Percentiles rank a stretch among this genome's conserved stretches.
These are phyloP conservation scores for Astrothelium subdiscretum DNA, from an alignment of 495 filamentous ascomycete species.

Conservation along the genomic window DNA sequence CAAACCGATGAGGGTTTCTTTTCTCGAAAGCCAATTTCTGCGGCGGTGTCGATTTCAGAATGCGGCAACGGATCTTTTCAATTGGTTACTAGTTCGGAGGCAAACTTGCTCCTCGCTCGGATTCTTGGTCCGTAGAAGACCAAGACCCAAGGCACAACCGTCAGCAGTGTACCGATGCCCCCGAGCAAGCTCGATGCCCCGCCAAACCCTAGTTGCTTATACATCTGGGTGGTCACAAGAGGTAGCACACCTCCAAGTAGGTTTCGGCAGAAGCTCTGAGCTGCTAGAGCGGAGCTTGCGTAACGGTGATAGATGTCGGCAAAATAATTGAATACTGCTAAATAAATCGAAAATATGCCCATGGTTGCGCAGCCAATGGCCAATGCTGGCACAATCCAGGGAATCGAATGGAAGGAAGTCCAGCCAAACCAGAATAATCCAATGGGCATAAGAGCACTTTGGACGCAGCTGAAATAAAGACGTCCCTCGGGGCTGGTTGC, in stretches of 20 bases:
- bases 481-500: slow-evolving; percentile 56
- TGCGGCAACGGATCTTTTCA: too few species aligned
- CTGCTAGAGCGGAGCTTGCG: slow-evolving; percentile 76
- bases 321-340: slow-evolving; percentile 88
- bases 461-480: slow-evolving; percentile 72
- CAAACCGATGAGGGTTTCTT: too few species aligned
- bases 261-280: slow-evolving; percentile 77
- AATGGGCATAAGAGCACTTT: slow-evolving; percentile 55
- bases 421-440: slow-evolving; percentile 78
- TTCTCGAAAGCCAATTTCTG: too few species aligned
- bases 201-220: slow-evolving; percentile 55
- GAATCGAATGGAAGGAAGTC: slow-evolving; percentile 53
- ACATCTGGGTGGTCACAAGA: slow-evolving; percentile 60
- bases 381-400: slow-evolving; percentile 68
- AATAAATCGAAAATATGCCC: slow-evolving; percentile 80
- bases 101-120: slow-evolving; percentile 66
- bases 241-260: slow-evolving; percentile 76
- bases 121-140: slow-evolving; percentile 72
- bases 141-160: slow-evolving; percentile 75
- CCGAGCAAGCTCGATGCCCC: slow-evolving; percentile 69
- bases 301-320: slow-evolving; percentile 84
- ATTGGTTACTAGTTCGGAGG: slow-evolving; percentile 30
- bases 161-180: slow-evolving; percentile 57
- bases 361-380: slow-evolving; percentile 65
- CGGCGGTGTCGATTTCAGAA: too few species aligned